Percentiles rank a stretch among this genome's conserved stretches.
Evolutionary conservation across 2,329 filamentous ascomycete genomes (phyloP).

Genomic region (Monosporascus sp.): DNA sequence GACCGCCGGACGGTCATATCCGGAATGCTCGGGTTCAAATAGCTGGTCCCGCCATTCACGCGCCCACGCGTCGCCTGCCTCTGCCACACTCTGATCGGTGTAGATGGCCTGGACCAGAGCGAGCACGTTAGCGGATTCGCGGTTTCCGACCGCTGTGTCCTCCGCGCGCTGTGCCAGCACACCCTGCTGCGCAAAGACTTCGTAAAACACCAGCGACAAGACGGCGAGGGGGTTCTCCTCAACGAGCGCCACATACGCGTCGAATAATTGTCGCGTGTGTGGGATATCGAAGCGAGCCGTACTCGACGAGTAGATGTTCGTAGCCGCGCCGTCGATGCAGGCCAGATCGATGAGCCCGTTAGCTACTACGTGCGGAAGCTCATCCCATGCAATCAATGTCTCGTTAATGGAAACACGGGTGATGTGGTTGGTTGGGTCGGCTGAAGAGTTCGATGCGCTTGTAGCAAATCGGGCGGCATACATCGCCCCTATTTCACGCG

Average conservation of each 20-base stretch:
- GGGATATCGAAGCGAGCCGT: background rate
- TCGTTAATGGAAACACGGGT: constrained; percentile 3
- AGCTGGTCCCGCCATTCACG: constrained; percentile 2
- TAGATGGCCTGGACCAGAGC: constrained; percentile 2
- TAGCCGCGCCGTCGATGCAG: constrained; percentile 1
- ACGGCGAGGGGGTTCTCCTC: constrained; percentile 3
- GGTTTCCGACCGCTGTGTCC: constrained; percentile 5
- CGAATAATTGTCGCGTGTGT: background rate
- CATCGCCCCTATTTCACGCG: background rate
- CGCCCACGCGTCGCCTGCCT: constrained; percentile 4
- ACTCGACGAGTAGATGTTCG: constrained; percentile 1
- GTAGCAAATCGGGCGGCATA: constrained; percentile 6
- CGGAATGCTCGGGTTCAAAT: constrained; percentile 1
- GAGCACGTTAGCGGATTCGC: constrained; percentile 3
- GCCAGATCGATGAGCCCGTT: constrained; percentile 4
- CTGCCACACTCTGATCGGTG: constrained; percentile 3
- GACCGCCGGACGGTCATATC: constrained; percentile 3
- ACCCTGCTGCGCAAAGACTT: constrained; percentile 6
- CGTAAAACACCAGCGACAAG: constrained; percentile 4
- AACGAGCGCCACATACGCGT: background rate
- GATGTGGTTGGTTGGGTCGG: background rate
- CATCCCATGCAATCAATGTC: constrained; percentile 5
- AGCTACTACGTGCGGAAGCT: constrained; percentile 2
- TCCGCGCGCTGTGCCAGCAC: background rate
- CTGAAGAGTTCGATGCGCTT: background rate